These are phyloP conservation scores for Citrus medica DNA, from an alignment of 345 rosid species.

Conservation along the genomic window DNA sequence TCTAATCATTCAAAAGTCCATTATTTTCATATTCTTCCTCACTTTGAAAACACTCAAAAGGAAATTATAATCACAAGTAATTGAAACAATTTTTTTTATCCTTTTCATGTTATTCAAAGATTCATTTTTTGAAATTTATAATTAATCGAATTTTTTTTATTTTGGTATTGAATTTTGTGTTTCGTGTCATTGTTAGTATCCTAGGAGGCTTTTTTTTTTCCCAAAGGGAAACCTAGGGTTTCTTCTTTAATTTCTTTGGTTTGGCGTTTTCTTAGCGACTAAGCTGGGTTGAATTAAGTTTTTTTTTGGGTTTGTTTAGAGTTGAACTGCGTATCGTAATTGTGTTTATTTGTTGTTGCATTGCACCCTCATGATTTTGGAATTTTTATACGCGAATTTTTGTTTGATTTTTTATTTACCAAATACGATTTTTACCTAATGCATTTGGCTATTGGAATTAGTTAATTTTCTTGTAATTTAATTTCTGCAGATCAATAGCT, in stretches of 20 bases:
- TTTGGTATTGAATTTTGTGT: neutral
- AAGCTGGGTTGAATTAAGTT: neutral
- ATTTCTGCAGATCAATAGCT: conserved; percentile 17
- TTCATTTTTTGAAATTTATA: no score
- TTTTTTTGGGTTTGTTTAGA: neutral
- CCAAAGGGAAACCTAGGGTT: neutral
- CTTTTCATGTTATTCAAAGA: neutral
- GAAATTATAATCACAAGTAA: no score
- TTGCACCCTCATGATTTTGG: neutral
- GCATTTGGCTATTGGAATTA: neutral
- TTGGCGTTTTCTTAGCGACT: neutral
- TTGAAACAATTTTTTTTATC: no score
- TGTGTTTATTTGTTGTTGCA: neutral
- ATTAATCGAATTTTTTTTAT: neutral
- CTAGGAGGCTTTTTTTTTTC: neutral
- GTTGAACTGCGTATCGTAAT: neutral
- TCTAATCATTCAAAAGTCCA: no score
- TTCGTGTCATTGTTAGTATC: neutral
- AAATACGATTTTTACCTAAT: neutral
- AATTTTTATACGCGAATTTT: neutral
- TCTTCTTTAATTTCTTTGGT: neutral
- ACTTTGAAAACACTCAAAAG: no score
- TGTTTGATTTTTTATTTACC: neutral
- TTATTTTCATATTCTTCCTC: no score
- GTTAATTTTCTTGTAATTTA: neutral